These are phyloP conservation scores for Solanum peruvianum DNA, from an alignment of 257 asterid genomes.

Conservation along the genomic window DNA sequence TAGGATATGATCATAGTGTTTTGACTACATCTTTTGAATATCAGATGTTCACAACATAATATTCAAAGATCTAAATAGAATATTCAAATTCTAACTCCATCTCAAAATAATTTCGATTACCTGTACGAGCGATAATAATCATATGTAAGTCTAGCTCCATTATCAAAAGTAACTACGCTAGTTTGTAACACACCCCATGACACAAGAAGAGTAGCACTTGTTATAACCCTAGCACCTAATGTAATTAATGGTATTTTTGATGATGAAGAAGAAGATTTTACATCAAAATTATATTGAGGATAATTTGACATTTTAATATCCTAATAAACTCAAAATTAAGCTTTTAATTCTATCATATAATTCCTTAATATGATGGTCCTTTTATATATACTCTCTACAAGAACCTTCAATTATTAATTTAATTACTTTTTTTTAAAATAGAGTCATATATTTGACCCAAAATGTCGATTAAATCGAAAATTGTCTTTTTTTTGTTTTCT, in stretches of 20 bases:
- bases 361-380: not conserved
- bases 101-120: not conserved
- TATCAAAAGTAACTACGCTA: not conserved
- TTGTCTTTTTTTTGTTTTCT: not conserved
- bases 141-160: not conserved
- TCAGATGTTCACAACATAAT: not conserved
- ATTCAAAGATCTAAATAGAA: no score
- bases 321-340: not conserved
- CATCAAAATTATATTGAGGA: not conserved
- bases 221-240: not conserved
- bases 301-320: not conserved
- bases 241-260: not conserved
- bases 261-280: not conserved
- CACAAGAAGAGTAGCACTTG: not conserved
- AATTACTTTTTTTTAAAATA: no score
- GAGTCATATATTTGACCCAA: not conserved
- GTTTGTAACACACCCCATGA: not conserved
- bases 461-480: not conserved
- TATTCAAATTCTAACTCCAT: not conserved
- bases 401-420: not conserved
- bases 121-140: not conserved
- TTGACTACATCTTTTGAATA: not conserved
- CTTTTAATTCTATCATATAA: not conserved
- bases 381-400: not conserved
- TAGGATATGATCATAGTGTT: not conserved